A percentile compares a stretch with the other conserved stretches of the same genome.
Evolutionary conservation across 2,329 filamentous ascomycete species (phyloP).

Genomic region (Pseudogymnoascus sp.): DNA sequence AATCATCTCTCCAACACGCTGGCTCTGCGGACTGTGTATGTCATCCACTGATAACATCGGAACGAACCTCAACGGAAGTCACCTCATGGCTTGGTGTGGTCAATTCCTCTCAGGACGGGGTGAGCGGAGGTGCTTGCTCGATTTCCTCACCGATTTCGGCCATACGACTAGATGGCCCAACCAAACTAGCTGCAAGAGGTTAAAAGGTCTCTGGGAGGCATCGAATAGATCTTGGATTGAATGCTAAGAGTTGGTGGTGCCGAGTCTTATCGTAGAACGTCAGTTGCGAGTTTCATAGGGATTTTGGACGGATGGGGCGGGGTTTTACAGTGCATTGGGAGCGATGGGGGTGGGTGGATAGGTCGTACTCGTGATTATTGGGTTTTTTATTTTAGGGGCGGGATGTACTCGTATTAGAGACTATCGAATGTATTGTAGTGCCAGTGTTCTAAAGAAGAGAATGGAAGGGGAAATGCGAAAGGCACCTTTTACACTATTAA

Average conservation of each 20-base stretch:
- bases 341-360: too few relatives aligned
- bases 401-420: too few relatives aligned
- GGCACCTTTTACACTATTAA: too few relatives aligned
- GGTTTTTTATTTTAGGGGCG: too few relatives aligned
- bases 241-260: not conserved
- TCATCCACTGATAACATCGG: not conserved
- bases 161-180: not conserved
- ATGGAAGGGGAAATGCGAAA: too few relatives aligned
- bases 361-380: too few relatives aligned
- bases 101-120: not conserved
- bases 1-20: not conserved
- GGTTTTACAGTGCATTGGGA: too few relatives aligned
- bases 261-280: too few relatives aligned
- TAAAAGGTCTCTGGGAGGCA: not conserved
- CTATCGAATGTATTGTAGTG: too few relatives aligned
- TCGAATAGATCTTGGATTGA: not conserved
- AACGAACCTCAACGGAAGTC: not conserved
- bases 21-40: not conserved
- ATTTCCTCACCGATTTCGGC: not conserved
- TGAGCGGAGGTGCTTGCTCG: not conserved
- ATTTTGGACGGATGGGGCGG: too few relatives aligned
- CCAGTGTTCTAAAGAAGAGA: too few relatives aligned
- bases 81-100: not conserved
- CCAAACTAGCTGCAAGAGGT: not conserved
- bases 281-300: too few relatives aligned